Conservation (phyloP, 495 filamentous ascomycete genomes). For the Cercophora scortea region DNA sequence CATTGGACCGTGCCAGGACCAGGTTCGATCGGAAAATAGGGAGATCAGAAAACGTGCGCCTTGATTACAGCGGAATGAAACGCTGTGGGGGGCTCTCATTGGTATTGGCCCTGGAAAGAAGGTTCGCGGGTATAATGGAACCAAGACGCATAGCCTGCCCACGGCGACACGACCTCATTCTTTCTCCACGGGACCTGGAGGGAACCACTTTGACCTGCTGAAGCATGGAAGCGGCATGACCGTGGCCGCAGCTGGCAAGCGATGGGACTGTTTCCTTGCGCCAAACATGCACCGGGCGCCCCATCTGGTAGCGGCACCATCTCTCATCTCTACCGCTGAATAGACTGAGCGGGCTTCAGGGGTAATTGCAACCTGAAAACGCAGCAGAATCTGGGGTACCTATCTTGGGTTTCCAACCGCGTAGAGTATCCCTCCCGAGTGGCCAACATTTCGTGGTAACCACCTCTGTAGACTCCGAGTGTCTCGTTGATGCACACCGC, state of each 20-base stretch:
- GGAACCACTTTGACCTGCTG: not conserved
- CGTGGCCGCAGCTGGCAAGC: not conserved
- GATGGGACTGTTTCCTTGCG: not conserved
- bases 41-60: slow-evolving; percentile 20
- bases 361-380: slow-evolving; percentile 2
- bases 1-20: slow-evolving; percentile 1
- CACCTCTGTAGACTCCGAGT: not conserved
- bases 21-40: slow-evolving; percentile 21
- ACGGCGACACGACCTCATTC: not conserved
- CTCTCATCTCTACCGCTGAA: not conserved
- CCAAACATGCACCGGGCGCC: not conserved
- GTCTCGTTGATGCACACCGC: not conserved
- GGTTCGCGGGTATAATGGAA: slow-evolving; percentile 12
- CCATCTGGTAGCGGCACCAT: not conserved
- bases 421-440: not conserved
- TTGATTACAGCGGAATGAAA: slow-evolving; percentile 23
- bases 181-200: not conserved
- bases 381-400: slow-evolving; percentile 4
- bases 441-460: not conserved
- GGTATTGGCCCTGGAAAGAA: slow-evolving; percentile 7
- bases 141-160: not conserved
- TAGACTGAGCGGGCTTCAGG: slow-evolving; percentile 1
- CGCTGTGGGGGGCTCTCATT: slow-evolving; percentile 11
- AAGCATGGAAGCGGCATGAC: not conserved
- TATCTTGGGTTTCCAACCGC: not conserved